A percentile compares a stretch with the other conserved stretches of the same genome.
These are phyloP conservation scores for Sistotremastrum niveocremeum DNA, from an alignment of 768 basidiomycete species.

Conservation along the genomic window DNA sequence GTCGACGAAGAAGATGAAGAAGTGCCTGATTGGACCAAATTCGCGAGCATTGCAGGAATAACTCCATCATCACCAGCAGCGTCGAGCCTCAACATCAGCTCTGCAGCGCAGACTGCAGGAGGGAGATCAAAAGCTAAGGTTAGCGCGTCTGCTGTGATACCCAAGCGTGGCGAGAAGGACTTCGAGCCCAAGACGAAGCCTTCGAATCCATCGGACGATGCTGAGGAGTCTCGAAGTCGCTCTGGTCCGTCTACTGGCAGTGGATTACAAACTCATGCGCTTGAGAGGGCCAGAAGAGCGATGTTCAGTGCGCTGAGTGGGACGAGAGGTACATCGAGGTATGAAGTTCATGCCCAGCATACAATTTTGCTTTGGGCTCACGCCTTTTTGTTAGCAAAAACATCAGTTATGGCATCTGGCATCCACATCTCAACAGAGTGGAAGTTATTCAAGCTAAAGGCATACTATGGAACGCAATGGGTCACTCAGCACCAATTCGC, in stretches of 20 bases:
- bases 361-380: slow-evolving; percentile 1
- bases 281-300: slow-evolving; percentile 68
- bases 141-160: slow-evolving; percentile 56
- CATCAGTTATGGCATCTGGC: slow-evolving; percentile 73
- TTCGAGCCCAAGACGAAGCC: slow-evolving; percentile 56
- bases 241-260: too few relatives aligned
- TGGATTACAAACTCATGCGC: slow-evolving; percentile 64
- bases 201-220: slow-evolving; percentile 26
- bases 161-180: slow-evolving; percentile 95
- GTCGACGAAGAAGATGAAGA: slow-evolving; percentile 51
- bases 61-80: slow-evolving; percentile 2
- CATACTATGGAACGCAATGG: slow-evolving; percentile 71
- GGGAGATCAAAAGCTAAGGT: slow-evolving; percentile 2
- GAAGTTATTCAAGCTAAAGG: slow-evolving; percentile 66
- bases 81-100: neutral
- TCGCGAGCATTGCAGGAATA: slow-evolving; percentile 32
- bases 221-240: slow-evolving; percentile 31
- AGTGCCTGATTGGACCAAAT: slow-evolving; percentile 71
- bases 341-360: slow-evolving; percentile 7
- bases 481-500: slow-evolving; percentile 43
- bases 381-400: slow-evolving; percentile 38
- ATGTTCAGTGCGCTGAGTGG: slow-evolving; percentile 77
- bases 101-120: slow-evolving; percentile 10
- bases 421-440: slow-evolving; percentile 46
- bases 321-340: slow-evolving; percentile 68